A percentile compares a stretch with the other conserved stretches of the same genome.
Conservation (phyloP, 441 rosid species). For the Erodium texanum region DNA sequence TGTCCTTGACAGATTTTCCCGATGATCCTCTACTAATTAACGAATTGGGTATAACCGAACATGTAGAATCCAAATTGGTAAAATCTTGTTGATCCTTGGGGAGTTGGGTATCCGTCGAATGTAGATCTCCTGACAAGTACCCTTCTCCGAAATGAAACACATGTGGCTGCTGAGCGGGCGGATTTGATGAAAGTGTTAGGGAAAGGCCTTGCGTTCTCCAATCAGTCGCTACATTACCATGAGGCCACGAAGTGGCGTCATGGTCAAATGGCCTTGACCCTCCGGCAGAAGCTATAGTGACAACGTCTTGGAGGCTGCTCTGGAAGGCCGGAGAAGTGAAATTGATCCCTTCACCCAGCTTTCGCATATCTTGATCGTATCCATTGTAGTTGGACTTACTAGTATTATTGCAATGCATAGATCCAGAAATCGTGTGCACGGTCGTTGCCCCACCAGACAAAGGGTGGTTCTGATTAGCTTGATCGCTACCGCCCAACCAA, state of each 20-base stretch:
- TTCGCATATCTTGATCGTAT: too few species aligned
- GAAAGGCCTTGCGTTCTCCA: constrained; percentile 35
- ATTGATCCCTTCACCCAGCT: constrained; percentile 15
- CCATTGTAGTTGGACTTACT: not conserved
- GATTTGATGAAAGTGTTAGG: constrained; percentile 23
- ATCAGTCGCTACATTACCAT: constrained; percentile 18
- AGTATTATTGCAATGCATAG: not conserved
- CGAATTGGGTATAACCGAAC: too few species aligned
- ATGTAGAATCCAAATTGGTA: constrained; percentile 8
- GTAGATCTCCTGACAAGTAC: constrained; percentile 17
- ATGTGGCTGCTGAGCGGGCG: constrained; percentile 5
- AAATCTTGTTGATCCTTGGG: constrained; percentile 20
- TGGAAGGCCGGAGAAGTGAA: constrained; percentile 19
- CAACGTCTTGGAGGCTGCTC: constrained; percentile 25
- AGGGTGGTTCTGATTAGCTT: too few species aligned
- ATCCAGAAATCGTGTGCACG: not conserved
- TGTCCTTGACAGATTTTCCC: too few species aligned
- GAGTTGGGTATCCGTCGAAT: constrained; percentile 8
- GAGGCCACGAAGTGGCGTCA: too few species aligned
- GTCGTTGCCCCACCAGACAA: not conserved
- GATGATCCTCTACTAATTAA: too few species aligned
- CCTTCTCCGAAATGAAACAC: constrained; percentile 22
- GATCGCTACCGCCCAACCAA: not conserved
- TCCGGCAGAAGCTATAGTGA: constrained; percentile 23
- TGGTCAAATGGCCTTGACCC: too few species aligned